A percentile compares a stretch with the other conserved stretches of the same genome.
Conservation (phyloP, 768 basidiomycete genomes). For the Suillus weaverae region DNA sequence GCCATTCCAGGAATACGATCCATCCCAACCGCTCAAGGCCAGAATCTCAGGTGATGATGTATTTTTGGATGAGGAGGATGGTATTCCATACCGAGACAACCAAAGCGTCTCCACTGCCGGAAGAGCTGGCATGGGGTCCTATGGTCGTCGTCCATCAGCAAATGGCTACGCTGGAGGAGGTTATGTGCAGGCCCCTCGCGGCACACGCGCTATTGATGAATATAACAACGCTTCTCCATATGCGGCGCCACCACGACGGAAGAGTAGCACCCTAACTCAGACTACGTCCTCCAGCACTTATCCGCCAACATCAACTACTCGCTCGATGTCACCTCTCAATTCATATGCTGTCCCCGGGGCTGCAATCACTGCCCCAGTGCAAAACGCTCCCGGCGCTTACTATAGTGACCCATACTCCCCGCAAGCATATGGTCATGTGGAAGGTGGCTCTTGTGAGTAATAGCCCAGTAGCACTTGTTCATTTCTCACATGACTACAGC, state of each 20-base stretch:
- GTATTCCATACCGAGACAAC: slow-evolving; percentile 34
- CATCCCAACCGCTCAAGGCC: slow-evolving; percentile 61
- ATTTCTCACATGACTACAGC: slow-evolving; percentile 38
- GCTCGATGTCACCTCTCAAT: slow-evolving; percentile 11
- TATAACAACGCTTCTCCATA: slow-evolving; percentile 58
- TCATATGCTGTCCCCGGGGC: slow-evolving; percentile 30
- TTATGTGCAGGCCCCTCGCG: slow-evolving; percentile 63
- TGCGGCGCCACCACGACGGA: slow-evolving; percentile 43
- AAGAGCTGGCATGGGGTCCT: slow-evolving; percentile 25
- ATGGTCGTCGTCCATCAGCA: slow-evolving; percentile 34
- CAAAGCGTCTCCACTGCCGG: slow-evolving; percentile 24
- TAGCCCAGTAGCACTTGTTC: slow-evolving; percentile 5
- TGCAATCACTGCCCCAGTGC: slow-evolving; percentile 20
- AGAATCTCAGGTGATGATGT: slow-evolving; percentile 57
- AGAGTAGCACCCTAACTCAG: slow-evolving; percentile 40
- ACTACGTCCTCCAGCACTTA: slow-evolving; percentile 40
- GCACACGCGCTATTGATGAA: slow-evolving; percentile 73
- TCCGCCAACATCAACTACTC: slow-evolving; percentile 33
- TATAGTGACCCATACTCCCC: slow-evolving; percentile 31
- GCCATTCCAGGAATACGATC: slow-evolving; percentile 67
- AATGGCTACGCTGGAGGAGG: slow-evolving; percentile 48
- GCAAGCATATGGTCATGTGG: slow-evolving; percentile 51
- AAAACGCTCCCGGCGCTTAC: slow-evolving; percentile 19
- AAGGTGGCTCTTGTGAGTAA: slow-evolving; percentile 55
- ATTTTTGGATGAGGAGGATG: slow-evolving; percentile 52